Base-by-base conservation (phyloP, 371 early-diverging fungal species). In the Batkoa obscura region DNA sequence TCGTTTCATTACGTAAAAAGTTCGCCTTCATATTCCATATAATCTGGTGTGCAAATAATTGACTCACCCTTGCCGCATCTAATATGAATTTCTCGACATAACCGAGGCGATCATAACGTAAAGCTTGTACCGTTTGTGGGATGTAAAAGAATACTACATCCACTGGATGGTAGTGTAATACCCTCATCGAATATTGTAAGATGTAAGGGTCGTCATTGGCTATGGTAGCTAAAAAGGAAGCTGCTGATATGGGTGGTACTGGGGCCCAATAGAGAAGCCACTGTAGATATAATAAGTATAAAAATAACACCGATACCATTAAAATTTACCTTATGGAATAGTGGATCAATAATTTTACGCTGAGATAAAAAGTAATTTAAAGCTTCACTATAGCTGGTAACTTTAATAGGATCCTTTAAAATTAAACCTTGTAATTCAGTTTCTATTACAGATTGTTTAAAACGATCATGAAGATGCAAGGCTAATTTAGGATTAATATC, bases 11-110 rank as follows among this genome's bases (percentile, higher is more conserved):
- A 70, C 78, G 84, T 76, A 60, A 95, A 83, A 86, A 79, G 71
- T 99, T 99, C 46, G 99, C 99, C 41, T 93, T 85, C 92, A 99
- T 95, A 65, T 99, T 99, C 99, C 99, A 99, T 48, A 99, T 95
- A 50, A 99, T 93, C 68, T 98, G 97, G 68, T 99, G 99, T 2
- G 96, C 90, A 75, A 98, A 98, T 35, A 89, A 72, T 64, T 93
- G 97, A 4, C 92, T 91, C 0, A 82, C 80, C 58, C 79, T 79
- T 0, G 90, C 97, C 0, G 98, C 88, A 38, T 84, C 80, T 67
- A 98, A 67, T 33, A 98, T 91, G 58, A 84, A 94, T 49, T 81
- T 79, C 66, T 94, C 92, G 3, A 89, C 83, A 61, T 94, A 97
- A 15, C 98, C 88, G 61, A 50, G 6, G 73, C 62, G 66, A 61